Conservation (phyloP, 805 yeast genomes). For the Dipodascopsis uninucleata region DNA sequence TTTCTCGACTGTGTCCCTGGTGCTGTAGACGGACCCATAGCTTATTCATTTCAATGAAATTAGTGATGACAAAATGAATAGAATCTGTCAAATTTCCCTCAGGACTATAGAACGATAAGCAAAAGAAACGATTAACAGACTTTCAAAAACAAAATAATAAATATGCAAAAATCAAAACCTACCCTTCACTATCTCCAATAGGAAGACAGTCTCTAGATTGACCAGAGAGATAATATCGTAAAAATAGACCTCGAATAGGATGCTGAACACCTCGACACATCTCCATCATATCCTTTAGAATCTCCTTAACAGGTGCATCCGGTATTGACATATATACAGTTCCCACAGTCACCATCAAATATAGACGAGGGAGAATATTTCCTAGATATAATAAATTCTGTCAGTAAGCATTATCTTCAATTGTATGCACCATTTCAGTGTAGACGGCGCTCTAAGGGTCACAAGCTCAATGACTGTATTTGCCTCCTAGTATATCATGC, state of each 20-base stretch:
- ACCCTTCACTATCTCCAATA: slow-evolving; percentile 30
- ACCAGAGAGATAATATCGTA: slow-evolving; percentile 85
- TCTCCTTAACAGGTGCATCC: slow-evolving; percentile 77
- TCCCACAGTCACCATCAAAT: slow-evolving; percentile 93
- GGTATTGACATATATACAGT: slow-evolving; percentile 76
- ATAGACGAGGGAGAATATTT: slow-evolving; percentile 84
- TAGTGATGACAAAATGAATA: slow-evolving; percentile 73
- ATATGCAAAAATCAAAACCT: too few species aligned
- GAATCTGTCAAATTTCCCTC: slow-evolving; percentile 54
- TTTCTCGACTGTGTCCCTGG: slow-evolving; percentile 86
- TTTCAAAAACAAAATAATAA: too few species aligned
- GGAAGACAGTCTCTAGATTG: slow-evolving; percentile 68
- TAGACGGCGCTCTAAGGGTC: too few species aligned
- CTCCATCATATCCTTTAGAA: slow-evolving; percentile 93
- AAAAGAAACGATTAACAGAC: too few species aligned
- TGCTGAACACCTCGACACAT: slow-evolving; percentile 97
- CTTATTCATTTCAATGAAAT: slow-evolving; percentile 96
- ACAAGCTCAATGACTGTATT: too few species aligned
- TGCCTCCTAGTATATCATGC: too few species aligned
- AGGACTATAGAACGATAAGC: slow-evolving; percentile 29
- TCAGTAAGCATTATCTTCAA: too few species aligned
- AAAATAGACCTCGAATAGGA: slow-evolving; percentile 85
- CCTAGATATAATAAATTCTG: slow-evolving; percentile 43
- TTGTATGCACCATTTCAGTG: too few species aligned
- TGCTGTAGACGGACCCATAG: slow-evolving; percentile 96